These are phyloP conservation scores for Rhytidhysteron rufulum DNA, from an alignment of 2,329 filamentous ascomycete genomes.

Conservation along the genomic window DNA sequence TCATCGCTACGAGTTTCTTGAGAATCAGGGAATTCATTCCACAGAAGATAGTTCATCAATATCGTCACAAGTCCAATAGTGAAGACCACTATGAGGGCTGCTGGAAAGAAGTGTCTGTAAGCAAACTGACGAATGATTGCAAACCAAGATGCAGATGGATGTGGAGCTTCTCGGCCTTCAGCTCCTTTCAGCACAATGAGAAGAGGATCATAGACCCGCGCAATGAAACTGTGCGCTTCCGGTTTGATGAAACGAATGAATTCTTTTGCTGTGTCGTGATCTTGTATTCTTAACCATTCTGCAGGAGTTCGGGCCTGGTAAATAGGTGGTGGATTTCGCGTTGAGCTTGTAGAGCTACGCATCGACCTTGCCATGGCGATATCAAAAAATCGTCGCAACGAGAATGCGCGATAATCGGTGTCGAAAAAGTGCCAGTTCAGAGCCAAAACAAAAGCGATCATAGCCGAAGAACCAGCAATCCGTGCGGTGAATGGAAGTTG, in stretches of 20 bases:
- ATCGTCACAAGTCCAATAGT: constrained; percentile 63
- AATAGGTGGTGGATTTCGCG: constrained; percentile 51
- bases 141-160: constrained; percentile 48
- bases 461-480: constrained; percentile 69
- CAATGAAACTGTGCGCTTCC: constrained; percentile 65
- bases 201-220: constrained; percentile 70
- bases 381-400: constrained; percentile 11
- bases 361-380: constrained; percentile 16
- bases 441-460: constrained; percentile 67
- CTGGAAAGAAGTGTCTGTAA: constrained; percentile 66
- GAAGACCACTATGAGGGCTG: constrained; percentile 60
- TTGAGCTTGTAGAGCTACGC: neutral
- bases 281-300: constrained; percentile 73
- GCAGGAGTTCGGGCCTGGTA: constrained; percentile 73
- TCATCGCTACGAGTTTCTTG: constrained; percentile 46
- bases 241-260: constrained; percentile 75
- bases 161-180: constrained; percentile 56
- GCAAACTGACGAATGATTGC: constrained; percentile 47
- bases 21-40: constrained; percentile 53
- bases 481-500: constrained; percentile 66
- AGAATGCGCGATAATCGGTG: constrained; percentile 42
- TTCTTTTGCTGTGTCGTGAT: constrained; percentile 73
- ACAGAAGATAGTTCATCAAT: constrained; percentile 71
- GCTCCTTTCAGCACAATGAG: constrained; percentile 68
- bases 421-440: constrained; percentile 78